These are phyloP conservation scores for Oryza brachyantha DNA, from an alignment of 176 grass and related monocot genomes.

Conservation along the genomic window DNA sequence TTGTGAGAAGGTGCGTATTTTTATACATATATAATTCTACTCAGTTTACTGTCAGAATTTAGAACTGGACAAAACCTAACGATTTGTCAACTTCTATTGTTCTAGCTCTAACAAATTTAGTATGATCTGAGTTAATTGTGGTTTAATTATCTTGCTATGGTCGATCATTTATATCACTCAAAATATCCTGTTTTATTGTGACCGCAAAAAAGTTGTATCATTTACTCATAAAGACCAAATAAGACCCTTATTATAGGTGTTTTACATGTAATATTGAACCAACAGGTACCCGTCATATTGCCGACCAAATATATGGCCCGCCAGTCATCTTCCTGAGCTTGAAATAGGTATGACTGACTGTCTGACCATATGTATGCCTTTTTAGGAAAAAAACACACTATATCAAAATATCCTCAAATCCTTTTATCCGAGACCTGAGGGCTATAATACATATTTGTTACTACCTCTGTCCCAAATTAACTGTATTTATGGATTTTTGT, in stretches of 20 bases:
- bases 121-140: neutral
- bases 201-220: neutral
- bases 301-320: conserved; percentile 86
- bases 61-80: neutral
- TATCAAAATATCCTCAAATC: neutral
- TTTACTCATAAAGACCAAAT: neutral
- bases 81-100: neutral
- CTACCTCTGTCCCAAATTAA: too few relatives aligned
- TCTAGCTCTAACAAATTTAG: neutral
- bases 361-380: neutral
- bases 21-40: neutral
- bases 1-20: conserved; percentile 55
- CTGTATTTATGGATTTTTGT: too few relatives aligned
- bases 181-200: neutral
- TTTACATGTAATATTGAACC: neutral
- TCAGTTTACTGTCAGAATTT: neutral
- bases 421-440: neutral
- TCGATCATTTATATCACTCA: neutral
- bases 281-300: conserved; percentile 92
- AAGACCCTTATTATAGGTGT: neutral
- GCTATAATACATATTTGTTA: neutral
- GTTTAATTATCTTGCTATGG: neutral
- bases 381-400: too few relatives aligned
- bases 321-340: conserved; percentile 60
- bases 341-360: conserved; percentile 63